phyloP scores from a whole-genome alignment of 345 rosid genomes.

The Sapria himalayana region DNA sequence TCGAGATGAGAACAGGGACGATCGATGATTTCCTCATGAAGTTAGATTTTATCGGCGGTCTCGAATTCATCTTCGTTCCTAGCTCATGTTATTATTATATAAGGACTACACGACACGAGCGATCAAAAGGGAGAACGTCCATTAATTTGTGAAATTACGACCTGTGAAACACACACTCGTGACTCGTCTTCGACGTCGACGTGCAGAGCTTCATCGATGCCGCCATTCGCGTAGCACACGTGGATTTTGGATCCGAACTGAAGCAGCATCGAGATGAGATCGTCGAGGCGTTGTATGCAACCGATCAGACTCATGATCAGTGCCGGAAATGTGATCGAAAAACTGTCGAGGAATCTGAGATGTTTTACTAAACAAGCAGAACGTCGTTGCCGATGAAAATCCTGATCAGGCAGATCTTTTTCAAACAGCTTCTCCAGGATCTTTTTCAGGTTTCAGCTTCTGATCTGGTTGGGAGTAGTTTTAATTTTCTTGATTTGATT shows the following conservation, averaged over 20 bases:
- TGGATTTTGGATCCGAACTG: slow-evolving; percentile 45
- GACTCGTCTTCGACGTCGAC: too few relatives aligned
- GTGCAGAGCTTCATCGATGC: slow-evolving; percentile 83
- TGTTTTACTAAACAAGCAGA: slow-evolving; percentile 9
- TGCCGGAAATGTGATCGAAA: slow-evolving; percentile 52
- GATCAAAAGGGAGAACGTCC: too few relatives aligned
- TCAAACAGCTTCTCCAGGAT: background rate
- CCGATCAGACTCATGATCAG: slow-evolving; percentile 23
- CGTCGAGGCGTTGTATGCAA: slow-evolving; percentile 61
- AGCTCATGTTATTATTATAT: too few relatives aligned
- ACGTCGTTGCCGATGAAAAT: slow-evolving; percentile 25
- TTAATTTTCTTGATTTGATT: too few relatives aligned
- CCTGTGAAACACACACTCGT: too few relatives aligned
- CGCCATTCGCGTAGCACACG: slow-evolving; percentile 58
- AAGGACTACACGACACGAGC: too few relatives aligned
- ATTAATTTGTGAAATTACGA: too few relatives aligned
- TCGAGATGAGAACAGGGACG: too few relatives aligned
- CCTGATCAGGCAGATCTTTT: slow-evolving; percentile 81
- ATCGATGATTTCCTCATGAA: too few relatives aligned
- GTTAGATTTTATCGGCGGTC: too few relatives aligned
- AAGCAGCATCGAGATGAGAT: slow-evolving; percentile 56
- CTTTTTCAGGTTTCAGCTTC: background rate
- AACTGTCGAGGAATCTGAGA: slow-evolving; percentile 16
- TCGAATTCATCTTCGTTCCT: too few relatives aligned
- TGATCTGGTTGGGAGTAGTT: too few relatives aligned